Base-by-base conservation (phyloP, 352 stramenopile genomes). In the Phytopythium oedochilum region DNA sequence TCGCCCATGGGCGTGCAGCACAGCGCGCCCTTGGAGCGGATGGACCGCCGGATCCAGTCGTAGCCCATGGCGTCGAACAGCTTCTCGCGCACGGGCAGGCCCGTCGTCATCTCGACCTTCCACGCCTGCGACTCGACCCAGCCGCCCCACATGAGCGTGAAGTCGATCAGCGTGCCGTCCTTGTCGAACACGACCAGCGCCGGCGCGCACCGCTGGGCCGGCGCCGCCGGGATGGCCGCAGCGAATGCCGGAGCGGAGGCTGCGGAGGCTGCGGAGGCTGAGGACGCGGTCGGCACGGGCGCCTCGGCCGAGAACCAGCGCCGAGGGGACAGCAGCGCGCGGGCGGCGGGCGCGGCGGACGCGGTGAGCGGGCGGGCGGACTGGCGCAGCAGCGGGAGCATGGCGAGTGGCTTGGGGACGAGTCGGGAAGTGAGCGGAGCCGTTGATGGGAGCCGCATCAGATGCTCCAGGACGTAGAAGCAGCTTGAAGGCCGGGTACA, bases 161-260 rank as follows among this genome's bases (percentile, higher is more conserved):
- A 96, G 63, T 96, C 86, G 57, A 96, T 94, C 49, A 96, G 81
- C 55, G 86, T 96, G 59, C 86, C 86, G 57, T 96, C 86, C 69
- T 96, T 96, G 67, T 96, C 84, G 40, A 96, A 96, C 40, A 96
- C 74, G 42, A 96, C 86, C 31, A 96, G 84, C 47, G 77, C 70
- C 17, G 81, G 83, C 28, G 73, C 66, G 61, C 74, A 85, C 11
- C 74, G 74, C 17, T 64, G 63, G 20, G 61, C 62, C 10, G 66
- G 55, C 20, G 49, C 64, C 43, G 48, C 57, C 7, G 46, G 26
- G 9, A 35, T 44, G 22, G 5, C 29, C 29, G 29, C 29, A 32
- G 43, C 18, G 43, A 31, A 17, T 18, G 20, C 9, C 12, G 43
- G 8, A 9, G 43, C 12, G 17, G 43, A 31, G 43, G 22, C 12